Evolutionary conservation across 768 basidiomycete species (phyloP).

Genomic region (Cantharellus cinnabarinus): DNA sequence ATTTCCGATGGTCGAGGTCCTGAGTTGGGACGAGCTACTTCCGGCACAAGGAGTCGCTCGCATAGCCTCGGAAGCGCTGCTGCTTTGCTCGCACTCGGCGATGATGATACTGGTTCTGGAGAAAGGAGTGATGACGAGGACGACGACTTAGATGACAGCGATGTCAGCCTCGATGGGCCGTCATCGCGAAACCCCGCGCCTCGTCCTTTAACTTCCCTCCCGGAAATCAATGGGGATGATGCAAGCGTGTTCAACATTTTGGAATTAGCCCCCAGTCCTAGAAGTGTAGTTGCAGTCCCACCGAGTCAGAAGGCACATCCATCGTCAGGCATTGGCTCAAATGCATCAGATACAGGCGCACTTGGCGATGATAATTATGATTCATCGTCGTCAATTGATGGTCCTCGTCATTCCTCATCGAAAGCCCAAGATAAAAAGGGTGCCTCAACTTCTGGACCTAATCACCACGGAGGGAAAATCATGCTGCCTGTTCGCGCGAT

Average conservation of each 20-base stretch:
- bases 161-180: no score
- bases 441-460: no score
- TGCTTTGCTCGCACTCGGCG: not conserved
- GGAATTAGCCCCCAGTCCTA: no score
- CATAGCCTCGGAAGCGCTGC: not conserved
- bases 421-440: no score
- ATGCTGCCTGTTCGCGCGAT: no score
- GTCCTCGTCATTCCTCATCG: no score
- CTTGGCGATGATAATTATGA: slow-evolving; percentile 7
- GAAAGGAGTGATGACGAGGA: not conserved
- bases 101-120: not conserved
- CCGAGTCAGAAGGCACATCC: no score
- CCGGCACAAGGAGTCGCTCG: not conserved
- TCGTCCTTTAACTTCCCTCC: no score
- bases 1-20: not conserved
- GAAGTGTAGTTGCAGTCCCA: no score
- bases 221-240: not conserved
- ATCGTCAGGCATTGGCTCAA: no score
- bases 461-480: no score
- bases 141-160: not conserved
- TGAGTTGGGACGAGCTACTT: not conserved
- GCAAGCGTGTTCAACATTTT: not conserved
- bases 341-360: slow-evolving; percentile 1
- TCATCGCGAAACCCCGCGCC: no score
- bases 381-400: not conserved